Percentiles rank a stretch among this genome's conserved stretches.
These are phyloP conservation scores for Pelargonium nanum DNA, from an alignment of 345 rosid species.

Conservation along the genomic window DNA sequence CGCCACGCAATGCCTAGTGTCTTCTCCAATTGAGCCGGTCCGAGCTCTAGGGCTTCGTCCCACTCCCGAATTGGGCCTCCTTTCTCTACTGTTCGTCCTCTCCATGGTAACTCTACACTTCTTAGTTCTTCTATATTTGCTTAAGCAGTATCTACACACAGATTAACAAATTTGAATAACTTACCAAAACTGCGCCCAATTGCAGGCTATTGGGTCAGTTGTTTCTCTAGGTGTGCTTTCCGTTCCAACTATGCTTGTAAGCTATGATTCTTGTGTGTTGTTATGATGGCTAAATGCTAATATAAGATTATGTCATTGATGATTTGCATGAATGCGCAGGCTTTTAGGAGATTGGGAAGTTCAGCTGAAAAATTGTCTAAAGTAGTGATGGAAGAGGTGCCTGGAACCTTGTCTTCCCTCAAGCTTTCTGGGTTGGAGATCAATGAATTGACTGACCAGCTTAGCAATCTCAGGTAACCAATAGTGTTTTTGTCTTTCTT, in stretches of 20 bases:
- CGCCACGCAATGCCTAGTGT: not conserved
- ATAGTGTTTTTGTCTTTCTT: not conserved
- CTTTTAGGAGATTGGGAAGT: constrained; percentile 18
- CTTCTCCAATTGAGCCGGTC: constrained; percentile 3
- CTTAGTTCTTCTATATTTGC: not conserved
- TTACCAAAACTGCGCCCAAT: not conserved
- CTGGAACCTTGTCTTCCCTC: constrained; percentile 28
- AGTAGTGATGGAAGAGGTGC: constrained; percentile 23
- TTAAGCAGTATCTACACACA: too few species aligned
- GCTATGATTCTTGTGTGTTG: constrained; percentile 1
- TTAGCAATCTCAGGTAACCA: constrained; percentile 18
- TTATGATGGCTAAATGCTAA: not conserved
- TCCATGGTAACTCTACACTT: constrained; percentile 9
- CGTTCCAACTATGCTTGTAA: constrained; percentile 23
- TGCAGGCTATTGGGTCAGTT: constrained; percentile 20
- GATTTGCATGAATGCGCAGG: constrained; percentile 7
- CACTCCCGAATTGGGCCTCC: constrained; percentile 23
- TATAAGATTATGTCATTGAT: not conserved
- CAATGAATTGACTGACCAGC: constrained; percentile 22
- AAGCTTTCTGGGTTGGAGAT: constrained; percentile 27
- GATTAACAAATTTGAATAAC: not conserved
- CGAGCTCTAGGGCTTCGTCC: constrained; percentile 12
- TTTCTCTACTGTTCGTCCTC: constrained; percentile 24
- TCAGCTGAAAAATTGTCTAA: constrained; percentile 16
- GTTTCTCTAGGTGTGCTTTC: constrained; percentile 18